These are phyloP conservation scores for Aphanoascus verrucosus DNA, from an alignment of 2,329 filamentous ascomycete species.

Conservation along the genomic window DNA sequence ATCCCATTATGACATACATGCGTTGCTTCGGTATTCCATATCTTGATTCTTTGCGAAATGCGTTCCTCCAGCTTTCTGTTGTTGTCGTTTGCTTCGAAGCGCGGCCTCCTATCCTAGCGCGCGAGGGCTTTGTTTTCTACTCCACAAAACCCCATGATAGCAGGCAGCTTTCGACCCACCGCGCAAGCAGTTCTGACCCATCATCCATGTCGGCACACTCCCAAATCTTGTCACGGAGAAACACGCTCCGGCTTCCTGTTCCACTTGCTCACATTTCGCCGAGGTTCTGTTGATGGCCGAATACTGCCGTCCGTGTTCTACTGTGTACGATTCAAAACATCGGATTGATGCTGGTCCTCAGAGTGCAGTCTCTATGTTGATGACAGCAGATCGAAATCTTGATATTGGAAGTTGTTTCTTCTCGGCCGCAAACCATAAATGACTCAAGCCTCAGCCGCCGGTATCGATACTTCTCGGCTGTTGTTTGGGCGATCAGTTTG, in stretches of 20 bases:
- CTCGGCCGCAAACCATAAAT: background rate
- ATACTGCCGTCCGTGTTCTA: too few species aligned
- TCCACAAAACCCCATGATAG: background rate
- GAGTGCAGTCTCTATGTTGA: background rate
- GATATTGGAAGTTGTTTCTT: background rate
- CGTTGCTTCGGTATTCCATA: too few species aligned
- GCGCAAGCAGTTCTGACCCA: background rate
- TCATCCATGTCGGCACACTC: too few species aligned
- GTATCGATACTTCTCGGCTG: background rate
- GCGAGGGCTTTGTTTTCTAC: background rate
- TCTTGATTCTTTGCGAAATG: too few species aligned
- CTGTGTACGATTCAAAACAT: too few species aligned
- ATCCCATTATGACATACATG: too few species aligned
- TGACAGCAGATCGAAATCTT: background rate
- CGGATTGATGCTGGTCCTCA: background rate
- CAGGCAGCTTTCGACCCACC: background rate
- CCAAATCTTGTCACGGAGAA: background rate
- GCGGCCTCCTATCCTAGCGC: background rate
- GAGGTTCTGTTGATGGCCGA: background rate
- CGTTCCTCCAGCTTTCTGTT: too few species aligned
- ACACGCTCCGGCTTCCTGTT: background rate
- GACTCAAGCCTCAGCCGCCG: background rate
- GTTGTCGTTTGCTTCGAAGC: background rate
- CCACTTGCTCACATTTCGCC: background rate
- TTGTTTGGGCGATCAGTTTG: background rate